Conservation (phyloP, 2,329 filamentous ascomycete species). For the Raffaelea albimanens region DNA sequence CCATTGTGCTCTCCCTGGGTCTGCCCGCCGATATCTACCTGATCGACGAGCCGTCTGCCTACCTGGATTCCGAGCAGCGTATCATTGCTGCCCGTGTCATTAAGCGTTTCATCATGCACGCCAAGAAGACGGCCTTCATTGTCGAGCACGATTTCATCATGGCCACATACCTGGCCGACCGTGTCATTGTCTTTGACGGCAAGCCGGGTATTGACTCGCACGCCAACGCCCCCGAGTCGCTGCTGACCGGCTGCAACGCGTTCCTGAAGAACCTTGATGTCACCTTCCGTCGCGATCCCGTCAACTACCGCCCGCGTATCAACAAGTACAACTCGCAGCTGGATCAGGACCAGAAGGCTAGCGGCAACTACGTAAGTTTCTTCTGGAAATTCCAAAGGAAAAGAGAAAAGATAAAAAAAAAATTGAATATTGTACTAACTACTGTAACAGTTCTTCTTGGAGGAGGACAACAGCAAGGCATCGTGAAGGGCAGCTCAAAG, state of each 20-base stretch:
- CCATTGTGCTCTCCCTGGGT: slow-evolving; percentile 93
- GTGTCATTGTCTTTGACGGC: slow-evolving; percentile 97
- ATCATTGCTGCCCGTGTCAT: slow-evolving; percentile 95
- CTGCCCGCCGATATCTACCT: slow-evolving; percentile 96
- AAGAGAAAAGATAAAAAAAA: too few relatives aligned
- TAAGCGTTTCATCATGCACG: slow-evolving; percentile 99
- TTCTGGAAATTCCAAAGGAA: too few relatives aligned
- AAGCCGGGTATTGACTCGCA: slow-evolving; percentile 79
- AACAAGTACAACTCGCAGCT: slow-evolving; percentile 95
- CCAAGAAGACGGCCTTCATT: slow-evolving; percentile 98
- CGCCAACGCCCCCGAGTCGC: slow-evolving; percentile 82
- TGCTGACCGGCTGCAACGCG: slow-evolving; percentile 90
- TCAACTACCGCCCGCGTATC: slow-evolving; percentile 93
- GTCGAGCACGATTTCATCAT: slow-evolving; percentile 99
- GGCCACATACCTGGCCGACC: slow-evolving; percentile 60
- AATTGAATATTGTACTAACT: too few relatives aligned
- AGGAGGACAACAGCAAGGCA: slow-evolving; percentile 54
- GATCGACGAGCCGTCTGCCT: slow-evolving; percentile 94
- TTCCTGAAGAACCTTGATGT: slow-evolving; percentile 97
- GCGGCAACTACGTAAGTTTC: slow-evolving; percentile 84
- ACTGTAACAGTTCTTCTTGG: slow-evolving; percentile 90
- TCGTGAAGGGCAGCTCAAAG: slow-evolving; percentile 52
- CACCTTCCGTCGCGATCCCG: slow-evolving; percentile 95
- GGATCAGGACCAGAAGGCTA: slow-evolving; percentile 93
- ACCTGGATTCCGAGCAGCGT: slow-evolving; percentile 98